Evolutionary conservation across 371 early-diverging fungal genomes (phyloP).

Genomic region (Smittium culicis): DNA sequence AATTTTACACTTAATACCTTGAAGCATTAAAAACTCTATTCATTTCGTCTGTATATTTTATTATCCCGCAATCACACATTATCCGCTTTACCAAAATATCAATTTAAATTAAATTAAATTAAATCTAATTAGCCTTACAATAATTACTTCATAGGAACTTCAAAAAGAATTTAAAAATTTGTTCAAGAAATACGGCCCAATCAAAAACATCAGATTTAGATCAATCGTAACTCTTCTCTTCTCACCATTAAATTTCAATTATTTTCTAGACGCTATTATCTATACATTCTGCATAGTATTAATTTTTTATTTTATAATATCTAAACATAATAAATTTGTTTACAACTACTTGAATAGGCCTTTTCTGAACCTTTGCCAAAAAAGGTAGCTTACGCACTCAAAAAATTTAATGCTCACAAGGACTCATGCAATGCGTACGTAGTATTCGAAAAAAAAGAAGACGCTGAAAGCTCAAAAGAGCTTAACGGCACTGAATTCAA

Average conservation of each 20-base stretch:
- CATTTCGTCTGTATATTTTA: no score
- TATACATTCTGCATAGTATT: no score
- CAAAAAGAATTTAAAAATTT: constrained; percentile 28
- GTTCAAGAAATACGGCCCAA: constrained; percentile 53
- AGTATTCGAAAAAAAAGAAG: constrained; percentile 48
- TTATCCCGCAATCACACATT: no score
- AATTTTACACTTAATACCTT: no score
- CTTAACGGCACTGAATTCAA: constrained; percentile 68
- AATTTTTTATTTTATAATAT: no score
- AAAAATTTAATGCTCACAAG: constrained; percentile 65
- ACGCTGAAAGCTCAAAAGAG: constrained; percentile 45
- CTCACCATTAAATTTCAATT: no score
- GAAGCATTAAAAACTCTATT: no score
- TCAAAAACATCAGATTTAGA: constrained; percentile 80
- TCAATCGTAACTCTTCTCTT: constrained; percentile 45
- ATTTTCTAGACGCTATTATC: no score
- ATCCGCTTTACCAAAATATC: no score
- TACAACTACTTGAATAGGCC: constrained; percentile 8
- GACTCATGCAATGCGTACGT: constrained; percentile 78
- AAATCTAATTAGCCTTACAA: no score
- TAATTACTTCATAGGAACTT: constrained; percentile 1
- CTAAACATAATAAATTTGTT: no score
- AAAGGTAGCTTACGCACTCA: constrained; percentile 30
- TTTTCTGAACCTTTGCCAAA: constrained; percentile 21
- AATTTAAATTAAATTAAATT: no score